These are phyloP conservation scores for Ceratocystis smalleyi DNA, from an alignment of 2,329 filamentous ascomycete species.

Conservation along the genomic window DNA sequence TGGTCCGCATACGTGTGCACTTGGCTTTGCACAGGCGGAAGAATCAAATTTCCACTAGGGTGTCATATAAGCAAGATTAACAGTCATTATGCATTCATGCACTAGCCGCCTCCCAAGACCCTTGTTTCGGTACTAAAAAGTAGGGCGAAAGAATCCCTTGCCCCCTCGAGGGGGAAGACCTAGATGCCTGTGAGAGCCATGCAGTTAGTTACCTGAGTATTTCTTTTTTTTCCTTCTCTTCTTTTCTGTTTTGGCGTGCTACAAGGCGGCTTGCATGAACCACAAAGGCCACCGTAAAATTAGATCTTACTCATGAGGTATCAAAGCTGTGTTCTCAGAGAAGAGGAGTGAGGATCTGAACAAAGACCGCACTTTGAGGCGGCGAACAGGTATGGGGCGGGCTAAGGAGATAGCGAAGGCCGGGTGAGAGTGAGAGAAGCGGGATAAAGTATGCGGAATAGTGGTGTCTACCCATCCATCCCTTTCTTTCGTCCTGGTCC, in stretches of 20 bases:
- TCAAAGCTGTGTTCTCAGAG: background rate
- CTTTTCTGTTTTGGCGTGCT: background rate
- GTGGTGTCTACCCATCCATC: no score
- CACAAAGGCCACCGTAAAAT: background rate
- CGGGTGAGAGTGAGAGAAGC: background rate
- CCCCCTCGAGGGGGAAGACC: background rate
- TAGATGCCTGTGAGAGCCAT: background rate
- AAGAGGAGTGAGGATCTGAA: background rate
- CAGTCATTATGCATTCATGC: slow-evolving; percentile 7
- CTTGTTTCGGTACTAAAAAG: background rate
- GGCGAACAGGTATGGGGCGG: background rate
- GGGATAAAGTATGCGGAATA: background rate
- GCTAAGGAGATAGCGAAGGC: background rate
- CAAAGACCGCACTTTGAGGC: background rate
- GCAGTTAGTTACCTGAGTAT: no score
- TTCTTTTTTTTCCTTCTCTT: no score
- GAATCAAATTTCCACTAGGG: background rate
- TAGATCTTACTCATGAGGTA: background rate
- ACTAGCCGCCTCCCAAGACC: background rate
- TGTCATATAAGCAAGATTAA: slow-evolving; percentile 9
- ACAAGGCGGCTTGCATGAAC: background rate
- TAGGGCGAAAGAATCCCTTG: background rate
- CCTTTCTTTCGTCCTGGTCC: background rate
- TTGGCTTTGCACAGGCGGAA: background rate
- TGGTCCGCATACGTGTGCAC: background rate